Evolutionary conservation across 495 filamentous ascomycete species (phyloP).

Genomic region (Penicillium parvum): DNA sequence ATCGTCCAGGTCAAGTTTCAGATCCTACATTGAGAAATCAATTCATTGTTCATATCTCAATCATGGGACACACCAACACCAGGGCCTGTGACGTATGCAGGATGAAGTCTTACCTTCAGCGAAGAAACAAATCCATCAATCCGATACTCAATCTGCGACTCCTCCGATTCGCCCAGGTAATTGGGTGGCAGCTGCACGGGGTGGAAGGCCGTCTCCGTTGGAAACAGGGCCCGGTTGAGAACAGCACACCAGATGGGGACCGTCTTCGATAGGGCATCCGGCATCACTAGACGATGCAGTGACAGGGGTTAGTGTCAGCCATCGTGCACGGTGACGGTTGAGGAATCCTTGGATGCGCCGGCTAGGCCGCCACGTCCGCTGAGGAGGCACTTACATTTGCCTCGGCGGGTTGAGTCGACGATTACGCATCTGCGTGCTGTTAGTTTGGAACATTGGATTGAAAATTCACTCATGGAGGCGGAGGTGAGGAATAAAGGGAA

Average conservation of each 20-base stretch:
- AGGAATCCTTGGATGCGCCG: conserved; percentile 3
- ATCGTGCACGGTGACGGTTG: conserved; percentile 3
- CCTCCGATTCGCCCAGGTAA: conserved; percentile 67
- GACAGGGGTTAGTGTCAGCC: conserved; percentile 12
- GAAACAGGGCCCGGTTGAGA: conserved; percentile 76
- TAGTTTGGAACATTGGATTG: not conserved
- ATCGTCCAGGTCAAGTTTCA: conserved; percentile 46
- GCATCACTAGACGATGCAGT: conserved; percentile 75
- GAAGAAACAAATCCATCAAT: conserved; percentile 63
- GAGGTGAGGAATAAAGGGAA: not conserved
- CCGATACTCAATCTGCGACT: conserved; percentile 67
- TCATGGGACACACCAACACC: not conserved
- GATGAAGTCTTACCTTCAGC: conserved; percentile 49
- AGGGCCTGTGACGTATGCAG: not conserved
- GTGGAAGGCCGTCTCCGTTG: conserved; percentile 43
- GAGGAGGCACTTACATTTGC: conserved; percentile 60
- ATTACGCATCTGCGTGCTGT: conserved; percentile 77
- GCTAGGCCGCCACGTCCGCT: conserved; percentile 4
- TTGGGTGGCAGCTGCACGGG: conserved; percentile 60
- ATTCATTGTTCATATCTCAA: no score
- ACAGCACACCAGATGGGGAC: conserved; percentile 90
- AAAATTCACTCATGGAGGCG: not conserved
- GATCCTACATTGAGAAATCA: conserved; percentile 30
- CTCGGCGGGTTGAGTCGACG: conserved; percentile 89
- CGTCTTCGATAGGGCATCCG: conserved; percentile 90